These are phyloP conservation scores for Penicillium coffeae DNA, from an alignment of 495 filamentous ascomycete species.

Conservation along the genomic window DNA sequence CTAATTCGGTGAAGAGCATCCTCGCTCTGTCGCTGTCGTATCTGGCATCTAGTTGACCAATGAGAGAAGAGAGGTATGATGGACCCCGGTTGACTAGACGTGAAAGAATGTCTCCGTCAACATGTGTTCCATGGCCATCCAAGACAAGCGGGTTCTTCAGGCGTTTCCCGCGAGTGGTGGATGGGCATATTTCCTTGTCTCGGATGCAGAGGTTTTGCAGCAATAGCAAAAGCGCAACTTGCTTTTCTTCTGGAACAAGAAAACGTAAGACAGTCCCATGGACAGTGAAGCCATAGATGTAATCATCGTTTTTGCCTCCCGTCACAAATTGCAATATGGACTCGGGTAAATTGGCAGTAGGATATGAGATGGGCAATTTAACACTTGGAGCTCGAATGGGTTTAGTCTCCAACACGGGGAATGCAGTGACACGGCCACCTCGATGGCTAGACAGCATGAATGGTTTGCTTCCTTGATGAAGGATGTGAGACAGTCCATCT, in stretches of 20 bases:
- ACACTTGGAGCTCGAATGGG: background rate
- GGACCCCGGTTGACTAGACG: constrained; percentile 47
- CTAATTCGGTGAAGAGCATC: background rate
- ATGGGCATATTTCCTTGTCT: constrained; percentile 37
- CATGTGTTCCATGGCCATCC: constrained; percentile 44
- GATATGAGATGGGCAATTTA: background rate
- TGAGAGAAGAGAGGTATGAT: constrained; percentile 38
- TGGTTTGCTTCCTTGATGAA: constrained; percentile 23
- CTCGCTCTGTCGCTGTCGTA: background rate
- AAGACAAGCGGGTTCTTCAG: constrained; percentile 18
- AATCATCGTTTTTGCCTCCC: constrained; percentile 6
- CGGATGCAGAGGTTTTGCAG: constrained; percentile 56
- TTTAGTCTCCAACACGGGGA: constrained; percentile 8
- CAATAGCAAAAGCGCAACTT: constrained; percentile 59
- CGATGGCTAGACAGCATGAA: constrained; percentile 15
- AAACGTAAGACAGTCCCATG: constrained; percentile 65
- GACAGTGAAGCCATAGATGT: constrained; percentile 56
- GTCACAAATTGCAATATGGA: constrained; percentile 29
- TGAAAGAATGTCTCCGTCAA: constrained; percentile 65
- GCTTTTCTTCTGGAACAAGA: constrained; percentile 47
- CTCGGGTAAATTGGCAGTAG: constrained; percentile 29
- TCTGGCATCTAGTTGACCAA: constrained; percentile 15
- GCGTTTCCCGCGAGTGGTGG: constrained; percentile 23
- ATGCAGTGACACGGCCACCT: constrained; percentile 32
- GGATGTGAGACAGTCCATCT: constrained; percentile 37